Base-by-base conservation (phyloP, 306 rosid species). In the Cercis canadensis region DNA sequence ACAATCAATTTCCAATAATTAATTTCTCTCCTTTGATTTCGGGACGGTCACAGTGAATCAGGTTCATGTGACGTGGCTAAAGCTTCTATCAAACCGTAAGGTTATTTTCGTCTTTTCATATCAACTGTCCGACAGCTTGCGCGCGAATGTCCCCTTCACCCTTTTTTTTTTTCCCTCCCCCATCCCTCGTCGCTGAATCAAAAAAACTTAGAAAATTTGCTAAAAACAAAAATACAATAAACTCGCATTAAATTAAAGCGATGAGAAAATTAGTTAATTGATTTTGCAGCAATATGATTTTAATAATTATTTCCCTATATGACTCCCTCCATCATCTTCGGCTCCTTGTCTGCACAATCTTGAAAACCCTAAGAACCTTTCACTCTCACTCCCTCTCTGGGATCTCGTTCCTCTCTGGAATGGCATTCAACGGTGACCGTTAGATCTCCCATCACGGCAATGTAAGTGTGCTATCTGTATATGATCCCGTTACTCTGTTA, bases 61-160 rank as follows among this genome's bases (percentile, higher is more conserved):
- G 29, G 29, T 1, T 24, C 29, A n/a, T n/a, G n/a, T 24, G 29
- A 24, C 2, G 29, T 24, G 29, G 29, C 29, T 3, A 24, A 1
- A 24, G 29, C 43, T 37, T 37, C 72, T 70, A 75, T 46, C 70
- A 37, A 74, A 57, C 19, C 0, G 0, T 0, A 51, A 84, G 95
- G 88, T 36, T 0, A 75, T 0, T 79, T 0, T 4, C 29, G 93
- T 87, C 85, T 47, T 77, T 87, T 75, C 47, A 0, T 0, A 1
- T 3, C n/a, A 80, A 80, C 84, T 6, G 82, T 46, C 84, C 78
- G 81, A 85, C 92, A 83, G 43, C 85, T 85, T 79, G 79, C 90
- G 97, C 97, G 92, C 96, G 84, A 90, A 86, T 74, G 85, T 68
- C 39, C 68, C 86, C 73, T 52, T 50, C 65, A 17, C 55, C 53